Evolutionary conservation across 1,284 basidiomycete species (phyloP).

Genomic region (Irpex sp.): DNA sequence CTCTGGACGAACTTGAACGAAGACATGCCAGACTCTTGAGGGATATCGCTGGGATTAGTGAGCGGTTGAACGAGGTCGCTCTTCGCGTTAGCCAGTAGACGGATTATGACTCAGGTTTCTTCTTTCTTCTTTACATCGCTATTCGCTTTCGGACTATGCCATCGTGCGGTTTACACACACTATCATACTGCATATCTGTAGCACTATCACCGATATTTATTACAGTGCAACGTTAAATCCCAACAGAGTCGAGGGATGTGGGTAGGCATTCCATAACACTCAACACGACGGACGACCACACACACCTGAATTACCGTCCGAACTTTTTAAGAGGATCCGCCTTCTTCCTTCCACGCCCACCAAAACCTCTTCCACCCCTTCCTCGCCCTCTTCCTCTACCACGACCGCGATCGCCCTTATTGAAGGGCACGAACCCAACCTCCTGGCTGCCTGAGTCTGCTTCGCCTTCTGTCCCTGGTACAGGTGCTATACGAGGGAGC

Average conservation of each 20-base stretch:
- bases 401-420: conserved; percentile 44
- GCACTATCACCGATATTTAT: no score
- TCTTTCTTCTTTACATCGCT: neutral
- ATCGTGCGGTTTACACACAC: no score
- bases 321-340: conserved; percentile 77
- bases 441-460: conserved; percentile 26
- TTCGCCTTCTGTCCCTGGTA: conserved; percentile 31
- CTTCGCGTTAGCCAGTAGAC: neutral
- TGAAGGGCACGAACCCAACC: conserved; percentile 66
- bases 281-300: no score
- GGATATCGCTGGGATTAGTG: conserved; percentile 24
- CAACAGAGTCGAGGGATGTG: neutral
- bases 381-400: conserved; percentile 46
- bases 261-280: neutral
- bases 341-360: conserved; percentile 53
- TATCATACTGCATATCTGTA: no score
- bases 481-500: conserved; percentile 74
- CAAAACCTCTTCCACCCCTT: conserved; percentile 27
- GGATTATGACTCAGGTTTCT: neutral
- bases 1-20: conserved; percentile 20
- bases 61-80: conserved; percentile 20
- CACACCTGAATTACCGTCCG: conserved; percentile 24
- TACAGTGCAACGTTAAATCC: no score
- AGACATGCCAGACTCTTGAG: conserved; percentile 22
- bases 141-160: no score